Evolutionary conservation across 495 filamentous ascomycete genomes (phyloP).

Genomic region (Talaromyces nanjingensis): DNA sequence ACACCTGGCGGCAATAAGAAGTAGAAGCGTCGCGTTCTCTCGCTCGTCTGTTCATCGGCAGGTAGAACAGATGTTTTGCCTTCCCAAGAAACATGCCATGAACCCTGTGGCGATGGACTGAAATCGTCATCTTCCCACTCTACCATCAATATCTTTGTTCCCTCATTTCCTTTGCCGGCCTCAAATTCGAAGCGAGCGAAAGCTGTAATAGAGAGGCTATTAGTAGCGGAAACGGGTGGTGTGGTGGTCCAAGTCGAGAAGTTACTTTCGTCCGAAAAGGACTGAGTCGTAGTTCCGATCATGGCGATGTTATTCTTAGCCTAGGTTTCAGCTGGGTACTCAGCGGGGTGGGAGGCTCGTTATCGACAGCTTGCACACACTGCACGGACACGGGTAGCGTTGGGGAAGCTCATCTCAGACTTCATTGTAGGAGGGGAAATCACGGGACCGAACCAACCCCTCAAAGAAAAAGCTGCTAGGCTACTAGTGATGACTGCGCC

Average conservation of each 20-base stretch:
- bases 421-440: background rate
- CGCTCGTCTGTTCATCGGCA: slow-evolving; percentile 50
- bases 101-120: slow-evolving; percentile 25
- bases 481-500: background rate
- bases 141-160: slow-evolving; percentile 79
- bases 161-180: slow-evolving; percentile 66
- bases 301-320: background rate
- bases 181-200: slow-evolving; percentile 84
- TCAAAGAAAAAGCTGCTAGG: background rate
- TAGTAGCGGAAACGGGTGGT: slow-evolving; percentile 15
- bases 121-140: slow-evolving; percentile 65
- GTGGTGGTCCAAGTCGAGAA: slow-evolving; percentile 25
- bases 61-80: slow-evolving; percentile 61
- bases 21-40: slow-evolving; percentile 58
- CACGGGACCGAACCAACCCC: background rate
- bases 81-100: slow-evolving; percentile 72
- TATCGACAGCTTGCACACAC: background rate
- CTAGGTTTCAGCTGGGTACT: background rate
- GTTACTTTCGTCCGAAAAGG: slow-evolving; percentile 19
- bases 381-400: background rate
- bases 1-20: slow-evolving; percentile 64
- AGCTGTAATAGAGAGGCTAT: slow-evolving; percentile 36
- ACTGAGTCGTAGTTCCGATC: background rate
- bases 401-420: background rate
- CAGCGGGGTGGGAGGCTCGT: background rate